These are phyloP conservation scores for Tulasnella sp. DNA, from an alignment of 768 basidiomycete species.

Conservation along the genomic window DNA sequence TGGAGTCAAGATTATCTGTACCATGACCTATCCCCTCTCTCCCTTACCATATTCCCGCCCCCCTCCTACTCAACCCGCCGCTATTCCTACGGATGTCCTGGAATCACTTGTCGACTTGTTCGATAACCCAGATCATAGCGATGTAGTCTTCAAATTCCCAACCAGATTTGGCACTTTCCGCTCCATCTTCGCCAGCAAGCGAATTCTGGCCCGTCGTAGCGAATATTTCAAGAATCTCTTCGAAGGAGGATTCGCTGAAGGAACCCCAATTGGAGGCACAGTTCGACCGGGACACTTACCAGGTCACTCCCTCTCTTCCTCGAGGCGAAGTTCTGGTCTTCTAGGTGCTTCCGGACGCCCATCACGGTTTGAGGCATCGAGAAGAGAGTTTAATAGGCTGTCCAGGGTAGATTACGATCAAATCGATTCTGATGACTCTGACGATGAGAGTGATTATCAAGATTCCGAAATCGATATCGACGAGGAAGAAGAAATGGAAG, in stretches of 20 bases:
- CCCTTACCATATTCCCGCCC: background rate
- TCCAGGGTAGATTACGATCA: too few species aligned
- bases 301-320: too few species aligned
- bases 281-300: too few species aligned
- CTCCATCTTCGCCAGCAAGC: slow-evolving; percentile 14
- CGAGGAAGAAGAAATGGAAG: too few species aligned
- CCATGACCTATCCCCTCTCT: slow-evolving; percentile 11
- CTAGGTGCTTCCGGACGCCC: too few species aligned
- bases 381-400: too few species aligned
- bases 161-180: slow-evolving; percentile 2
- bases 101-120: slow-evolving; percentile 10
- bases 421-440: too few species aligned
- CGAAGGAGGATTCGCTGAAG: slow-evolving; percentile 13
- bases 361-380: too few species aligned
- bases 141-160: slow-evolving; percentile 15
- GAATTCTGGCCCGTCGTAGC: slow-evolving; percentile 8
- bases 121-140: slow-evolving; percentile 13
- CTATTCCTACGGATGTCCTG: slow-evolving; percentile 5
- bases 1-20: slow-evolving; percentile 15
- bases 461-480: too few species aligned
- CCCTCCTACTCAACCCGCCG: background rate
- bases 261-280: too few species aligned
- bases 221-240: slow-evolving; percentile 13
- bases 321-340: too few species aligned
- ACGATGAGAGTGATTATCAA: too few species aligned